These are phyloP conservation scores for Aureobasidium sp. DNA, from an alignment of 2,329 filamentous ascomycete species.

Conservation along the genomic window DNA sequence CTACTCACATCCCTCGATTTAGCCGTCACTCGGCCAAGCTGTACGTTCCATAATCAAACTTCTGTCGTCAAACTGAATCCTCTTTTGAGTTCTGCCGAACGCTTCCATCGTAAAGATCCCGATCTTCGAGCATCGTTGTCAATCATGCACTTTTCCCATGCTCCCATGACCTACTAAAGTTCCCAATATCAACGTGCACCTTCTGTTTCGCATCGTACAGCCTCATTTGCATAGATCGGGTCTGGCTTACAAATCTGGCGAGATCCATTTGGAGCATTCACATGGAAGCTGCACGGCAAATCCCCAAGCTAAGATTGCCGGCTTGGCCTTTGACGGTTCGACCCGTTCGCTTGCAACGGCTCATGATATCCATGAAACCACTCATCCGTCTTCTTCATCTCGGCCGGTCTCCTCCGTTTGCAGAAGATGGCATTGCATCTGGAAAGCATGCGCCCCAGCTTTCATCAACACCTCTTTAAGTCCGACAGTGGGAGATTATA, in stretches of 20 bases:
- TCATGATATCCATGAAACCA: not conserved
- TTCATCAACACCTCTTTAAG: not conserved
- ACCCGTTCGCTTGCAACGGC: not conserved
- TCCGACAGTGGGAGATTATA: not conserved
- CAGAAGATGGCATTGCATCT: not conserved
- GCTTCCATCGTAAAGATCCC: not conserved
- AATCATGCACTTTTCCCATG: not conserved
- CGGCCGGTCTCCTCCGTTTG: not conserved
- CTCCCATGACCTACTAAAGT: not conserved
- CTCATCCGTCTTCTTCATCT: not conserved
- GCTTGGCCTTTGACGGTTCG: not conserved
- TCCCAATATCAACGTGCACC: not conserved
- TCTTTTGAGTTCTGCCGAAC: not conserved
- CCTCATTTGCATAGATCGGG: not conserved
- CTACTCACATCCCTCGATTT: too few relatives aligned
- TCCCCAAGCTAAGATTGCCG: not conserved
- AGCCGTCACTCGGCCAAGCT: too few relatives aligned
- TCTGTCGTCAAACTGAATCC: not conserved
- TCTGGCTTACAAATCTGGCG: not conserved
- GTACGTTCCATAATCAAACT: not conserved
- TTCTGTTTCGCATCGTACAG: not conserved
- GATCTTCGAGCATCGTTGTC: not conserved
- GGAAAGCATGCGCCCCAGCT: not conserved
- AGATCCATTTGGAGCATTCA: not conserved
- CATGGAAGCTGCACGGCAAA: not conserved